Conservation (phyloP, 192 early-diverging fungal species). For the Geranomyces variabilis region DNA sequence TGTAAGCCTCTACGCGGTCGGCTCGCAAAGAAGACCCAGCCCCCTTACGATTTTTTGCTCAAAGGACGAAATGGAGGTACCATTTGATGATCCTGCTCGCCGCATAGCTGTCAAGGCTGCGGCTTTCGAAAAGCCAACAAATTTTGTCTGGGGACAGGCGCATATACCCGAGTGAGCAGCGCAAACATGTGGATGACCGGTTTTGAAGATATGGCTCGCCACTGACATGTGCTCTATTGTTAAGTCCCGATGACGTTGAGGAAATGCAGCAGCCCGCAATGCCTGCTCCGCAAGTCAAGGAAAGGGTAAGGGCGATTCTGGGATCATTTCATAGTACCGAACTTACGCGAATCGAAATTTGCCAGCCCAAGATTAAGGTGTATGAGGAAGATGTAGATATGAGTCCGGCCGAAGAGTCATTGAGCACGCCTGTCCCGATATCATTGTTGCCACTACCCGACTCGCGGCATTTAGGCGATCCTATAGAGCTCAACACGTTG, state of each 20-base stretch:
- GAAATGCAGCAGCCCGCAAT: slow-evolving; percentile 6
- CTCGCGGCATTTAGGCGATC: no score
- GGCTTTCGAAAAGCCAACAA: slow-evolving; percentile 28
- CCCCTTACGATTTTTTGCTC: slow-evolving; percentile 23
- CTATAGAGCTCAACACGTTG: no score
- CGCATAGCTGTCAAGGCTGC: slow-evolving; percentile 40
- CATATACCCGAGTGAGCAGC: no score
- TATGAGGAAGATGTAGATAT: slow-evolving; percentile 74
- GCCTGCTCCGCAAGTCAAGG: slow-evolving; percentile 20
- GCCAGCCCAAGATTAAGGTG: slow-evolving; percentile 70
- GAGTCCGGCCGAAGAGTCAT: neutral
- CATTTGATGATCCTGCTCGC: slow-evolving; percentile 54
- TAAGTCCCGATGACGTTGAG: no score
- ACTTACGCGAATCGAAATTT: no score
- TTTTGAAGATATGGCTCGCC: no score
- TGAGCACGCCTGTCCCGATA: neutral
- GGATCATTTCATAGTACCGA: slow-evolving; percentile 4
- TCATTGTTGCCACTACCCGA: no score
- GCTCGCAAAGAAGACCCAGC: slow-evolving; percentile 26
- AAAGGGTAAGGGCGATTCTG: slow-evolving; percentile 7
- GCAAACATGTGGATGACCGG: no score
- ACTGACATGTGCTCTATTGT: no score
- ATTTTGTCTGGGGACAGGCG: slow-evolving; percentile 19
- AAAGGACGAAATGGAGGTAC: slow-evolving; percentile 59
- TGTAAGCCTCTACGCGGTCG: slow-evolving; percentile 29